Percentiles rank a stretch among this genome's conserved stretches.
Conservation (phyloP, 306 rosid genomes). For the Carpinus fangiana region DNA sequence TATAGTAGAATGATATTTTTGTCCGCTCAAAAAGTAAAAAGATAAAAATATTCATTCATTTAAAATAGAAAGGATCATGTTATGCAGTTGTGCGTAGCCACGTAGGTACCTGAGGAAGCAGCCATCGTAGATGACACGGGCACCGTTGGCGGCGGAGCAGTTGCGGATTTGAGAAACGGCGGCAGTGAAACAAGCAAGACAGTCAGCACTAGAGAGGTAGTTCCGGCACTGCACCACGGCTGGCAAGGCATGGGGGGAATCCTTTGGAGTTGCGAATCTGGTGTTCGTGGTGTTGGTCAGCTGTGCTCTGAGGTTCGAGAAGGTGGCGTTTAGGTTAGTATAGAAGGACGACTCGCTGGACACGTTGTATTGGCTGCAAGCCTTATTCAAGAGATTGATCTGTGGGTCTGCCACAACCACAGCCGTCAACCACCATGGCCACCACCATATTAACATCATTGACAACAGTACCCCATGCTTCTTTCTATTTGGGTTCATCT, state of each 20-base stretch:
- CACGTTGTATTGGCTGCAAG: conserved; percentile 66
- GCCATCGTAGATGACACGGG: conserved; percentile 69
- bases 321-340: conserved; percentile 51
- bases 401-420: conserved; percentile 44
- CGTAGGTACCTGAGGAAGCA: conserved; percentile 75
- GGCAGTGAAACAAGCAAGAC: conserved; percentile 42
- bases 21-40: no score
- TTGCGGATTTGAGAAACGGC: conserved; percentile 53
- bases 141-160: conserved; percentile 76
- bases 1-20: no score
- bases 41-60: no score
- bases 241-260: conserved; percentile 36
- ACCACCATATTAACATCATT: conserved; percentile 10
- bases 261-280: conserved; percentile 46
- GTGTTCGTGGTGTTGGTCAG: conserved; percentile 25
- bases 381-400: conserved; percentile 45
- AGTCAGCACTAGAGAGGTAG: conserved; percentile 54
- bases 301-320: conserved; percentile 31
- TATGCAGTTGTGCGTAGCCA: no score
- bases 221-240: conserved; percentile 66
- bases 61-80: no score
- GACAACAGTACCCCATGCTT: background rate
- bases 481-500: background rate
- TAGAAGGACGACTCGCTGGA: conserved; percentile 40
- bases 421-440: background rate